A percentile compares a stretch with the other conserved stretches of the same genome.
Evolutionary conservation across 768 basidiomycete genomes (phyloP).

Genomic region (Sistotremastrum niveocremeum): DNA sequence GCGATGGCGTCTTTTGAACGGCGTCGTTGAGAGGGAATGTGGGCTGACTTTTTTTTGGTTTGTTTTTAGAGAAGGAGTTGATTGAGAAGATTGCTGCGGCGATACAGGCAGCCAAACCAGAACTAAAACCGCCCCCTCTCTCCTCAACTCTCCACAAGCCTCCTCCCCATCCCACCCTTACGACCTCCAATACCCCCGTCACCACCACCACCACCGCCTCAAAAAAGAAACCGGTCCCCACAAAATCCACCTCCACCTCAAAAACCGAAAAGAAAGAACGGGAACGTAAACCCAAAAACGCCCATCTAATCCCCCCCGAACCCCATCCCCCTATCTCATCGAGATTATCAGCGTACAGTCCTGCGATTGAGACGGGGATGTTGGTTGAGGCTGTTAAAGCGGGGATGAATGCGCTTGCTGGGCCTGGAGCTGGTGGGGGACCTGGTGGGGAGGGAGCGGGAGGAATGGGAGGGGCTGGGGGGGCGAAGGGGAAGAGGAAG

Average conservation of each 20-base stretch:
- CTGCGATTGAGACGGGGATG: slow-evolving; percentile 61
- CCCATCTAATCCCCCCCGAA: slow-evolving; percentile 48
- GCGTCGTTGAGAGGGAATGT: background rate
- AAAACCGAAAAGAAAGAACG: slow-evolving; percentile 31
- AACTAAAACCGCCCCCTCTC: slow-evolving; percentile 15
- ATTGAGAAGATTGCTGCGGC: slow-evolving; percentile 61
- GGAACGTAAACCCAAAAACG: slow-evolving; percentile 29
- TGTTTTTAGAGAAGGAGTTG: slow-evolving; percentile 55
- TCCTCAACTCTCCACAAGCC: slow-evolving; percentile 46
- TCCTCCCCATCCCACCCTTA: slow-evolving; percentile 25
- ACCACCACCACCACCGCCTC: slow-evolving; percentile 11
- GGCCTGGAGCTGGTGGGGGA: slow-evolving; percentile 17
- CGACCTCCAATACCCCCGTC: slow-evolving; percentile 15
- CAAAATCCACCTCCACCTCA: slow-evolving; percentile 17
- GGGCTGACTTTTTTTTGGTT: background rate
- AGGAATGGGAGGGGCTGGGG: slow-evolving; percentile 15
- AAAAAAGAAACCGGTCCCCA: slow-evolving; percentile 14
- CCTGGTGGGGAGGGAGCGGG: slow-evolving; percentile 24
- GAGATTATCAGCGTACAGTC: slow-evolving; percentile 71
- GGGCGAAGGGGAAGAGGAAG: slow-evolving; percentile 66
- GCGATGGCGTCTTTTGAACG: background rate
- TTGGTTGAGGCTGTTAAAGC: slow-evolving; percentile 77
- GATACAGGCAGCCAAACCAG: slow-evolving; percentile 62
- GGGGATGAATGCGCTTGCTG: slow-evolving; percentile 58
- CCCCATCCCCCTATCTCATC: slow-evolving; percentile 60